Evolutionary conservation across 2,329 filamentous ascomycete genomes (phyloP), one percentile per base, ranked within the genome.

Genomic region (Sporothrix phasma): DNA sequence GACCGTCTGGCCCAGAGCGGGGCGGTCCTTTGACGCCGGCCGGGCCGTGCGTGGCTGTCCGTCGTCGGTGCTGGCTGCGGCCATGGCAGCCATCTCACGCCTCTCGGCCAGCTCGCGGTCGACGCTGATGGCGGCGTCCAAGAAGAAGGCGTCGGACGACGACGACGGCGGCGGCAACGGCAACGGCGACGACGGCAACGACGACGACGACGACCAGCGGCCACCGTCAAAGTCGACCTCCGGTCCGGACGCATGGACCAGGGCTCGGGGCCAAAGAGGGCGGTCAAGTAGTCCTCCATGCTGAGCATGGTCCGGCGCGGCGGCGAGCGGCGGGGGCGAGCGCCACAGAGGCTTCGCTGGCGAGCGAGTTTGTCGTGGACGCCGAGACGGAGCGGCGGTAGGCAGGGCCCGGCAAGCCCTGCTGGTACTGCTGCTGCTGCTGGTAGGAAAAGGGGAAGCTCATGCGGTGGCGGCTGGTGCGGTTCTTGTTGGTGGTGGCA

Each of bases 21-120:
- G 6, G 3, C 49, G n/a, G 39, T 56, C 51, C 1, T 56, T 56
- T 13, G 10, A 24, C 4, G 15, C 3, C 26, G 15, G 15, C 11
- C 15, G 31, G 8, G 19, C 1, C n/a, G 13, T 3, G 19, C 3
- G 17, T 0, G 4, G 6, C 31, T 10, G 11, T 7, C 7, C n/a
- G n/a, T 56, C 11, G 5, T 13, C 15, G 4, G 10, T 24, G 29
- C 5, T 65, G 22, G 67, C 66, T 4, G 73, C 69, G 11, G 53
- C 70, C 68, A 77, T 73, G 63, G 75, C 76, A 0, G 74, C 73
- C 45, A 77, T 73, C 70, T 77, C 76, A 53, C 76, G 74, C 70
- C 73, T 75, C 69, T 78, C 76, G 43, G 74, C 76, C 31, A 75
- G 69, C 63, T 78, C 75, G 54, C 74, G 72, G 68, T 78, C 76